Evolutionary conservation across 768 basidiomycete species (phyloP), one percentile per base, ranked within the genome.

Genomic region (Pleurotus citrinopileatus): DNA sequence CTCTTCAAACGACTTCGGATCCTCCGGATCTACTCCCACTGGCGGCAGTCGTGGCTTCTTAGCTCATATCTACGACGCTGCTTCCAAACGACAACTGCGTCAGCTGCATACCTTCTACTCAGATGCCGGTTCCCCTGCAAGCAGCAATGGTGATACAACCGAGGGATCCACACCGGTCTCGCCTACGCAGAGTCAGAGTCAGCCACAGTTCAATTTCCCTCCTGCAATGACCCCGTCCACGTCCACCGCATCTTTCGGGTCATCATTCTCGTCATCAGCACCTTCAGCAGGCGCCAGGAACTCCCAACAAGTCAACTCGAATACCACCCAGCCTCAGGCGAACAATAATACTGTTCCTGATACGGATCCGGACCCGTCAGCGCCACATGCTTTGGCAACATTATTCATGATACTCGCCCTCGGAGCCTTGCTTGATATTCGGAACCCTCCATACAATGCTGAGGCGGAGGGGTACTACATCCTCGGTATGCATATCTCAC

Each of bases 381-480:
- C 63, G 23, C 70, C 79, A 1, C 87, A 84, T 63, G 71, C 73
- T 7, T 73, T 86, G 22, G 78, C 82, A 0, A 73, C 76, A 28
- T 55, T 82, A 23, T 86, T 73, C 65, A 83, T 86, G 65, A 59
- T 84, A 19, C 76, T 87, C 40, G 81, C 84, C 1, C 73, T 86
- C 8, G 84, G 84, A 1, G 81, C 80, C 5, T 67, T 86, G n/a
- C 68, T 86, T 36, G 84, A 86, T 56, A 63, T 82, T 22, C 68
- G 70, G 23, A 67, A 77, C 3, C 58, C 70, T 2, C 75, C 83
- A 0, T 86, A 80, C 55, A 82, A 76, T 22, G 63, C 80, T 10
- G 82, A 86, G 53, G 83, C 84, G 0, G 82, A 86, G 61, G 73
- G 74, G 53, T 86, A 77, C 58, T 82, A 86, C 57, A 75, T 79